Evolutionary conservation across 2,329 filamentous ascomycete genomes (phyloP), one percentile per base, ranked within the genome.

Genomic region (Fusarium guadeloupense): DNA sequence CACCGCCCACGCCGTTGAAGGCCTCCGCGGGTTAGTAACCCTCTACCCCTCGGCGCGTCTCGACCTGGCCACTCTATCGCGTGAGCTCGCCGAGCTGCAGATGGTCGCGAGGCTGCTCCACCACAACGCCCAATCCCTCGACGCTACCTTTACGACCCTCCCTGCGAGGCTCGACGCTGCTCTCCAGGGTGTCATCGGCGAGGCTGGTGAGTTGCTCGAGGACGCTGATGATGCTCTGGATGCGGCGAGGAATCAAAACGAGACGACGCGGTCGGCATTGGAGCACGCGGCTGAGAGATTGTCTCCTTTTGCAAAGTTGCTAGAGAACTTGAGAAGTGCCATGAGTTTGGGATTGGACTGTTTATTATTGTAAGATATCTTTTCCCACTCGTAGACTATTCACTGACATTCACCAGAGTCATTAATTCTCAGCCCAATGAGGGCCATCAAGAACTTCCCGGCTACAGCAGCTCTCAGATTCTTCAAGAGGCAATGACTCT

Each of bases 401-500:
- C 9, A 20, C 59, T 67, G 13, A 70, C 43, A 26, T 19, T 25
- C 17, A 13, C 4, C 4, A 70, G 66, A 31, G 61, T 51, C 23
- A 67, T 67, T 54, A 69, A 69, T 41, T 57, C 63, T 39, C 61
- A 62, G 39, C 68, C 69, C 33, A 37, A 58, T 30, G 48, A 55
- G 16, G 45, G 38, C 14, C 42, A 57, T 16, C 34, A 51, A 33
- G 66, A 69, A 23, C 69, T 72, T 25, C 70, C 70, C 0, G 63
- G 68, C 0, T 72, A 72, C 25, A 64, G 62, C 50, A 68, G 62
- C 54, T 68, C 68, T 9, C 70, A 72, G 54, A 66, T 72, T 5
- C 54, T 71, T 1, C 64, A 69, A 21, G 67, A 69, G 23, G 57
- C 56, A n/a, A 41, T 62, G 9, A 57, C 41, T 9, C 40, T 72